Percentiles rank a stretch among this genome's conserved stretches.
These are phyloP conservation scores for Aspergillus nomiae DNA, from an alignment of 2,329 filamentous ascomycete species.

Conservation along the genomic window DNA sequence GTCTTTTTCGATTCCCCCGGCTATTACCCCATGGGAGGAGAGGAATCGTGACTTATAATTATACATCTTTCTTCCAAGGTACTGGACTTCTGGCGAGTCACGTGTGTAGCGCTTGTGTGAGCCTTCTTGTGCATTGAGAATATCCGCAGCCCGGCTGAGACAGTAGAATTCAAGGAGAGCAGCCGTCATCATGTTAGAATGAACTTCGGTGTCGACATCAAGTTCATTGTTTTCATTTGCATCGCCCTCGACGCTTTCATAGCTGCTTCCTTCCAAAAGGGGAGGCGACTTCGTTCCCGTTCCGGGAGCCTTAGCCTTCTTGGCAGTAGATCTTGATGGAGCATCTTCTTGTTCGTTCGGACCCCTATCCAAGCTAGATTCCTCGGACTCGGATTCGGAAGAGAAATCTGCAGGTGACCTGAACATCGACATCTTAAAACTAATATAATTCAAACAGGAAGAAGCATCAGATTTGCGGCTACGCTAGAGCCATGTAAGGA, in stretches of 20 bases:
- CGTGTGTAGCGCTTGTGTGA: conserved; percentile 39
- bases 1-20: conserved; percentile 43
- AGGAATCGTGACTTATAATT: conserved; percentile 45
- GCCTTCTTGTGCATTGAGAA: conserved; percentile 44
- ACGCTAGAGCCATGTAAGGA: conserved; percentile 1
- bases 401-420: conserved; percentile 42
- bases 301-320: background rate
- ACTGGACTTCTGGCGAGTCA: conserved; percentile 45
- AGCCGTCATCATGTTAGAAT: conserved; percentile 46
- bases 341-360: conserved; percentile 18
- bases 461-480: background rate
- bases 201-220: conserved; percentile 37
- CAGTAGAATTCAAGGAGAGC: conserved; percentile 50
- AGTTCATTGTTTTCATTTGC: conserved; percentile 24
- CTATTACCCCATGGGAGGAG: conserved; percentile 43
- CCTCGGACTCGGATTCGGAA: conserved; percentile 35
- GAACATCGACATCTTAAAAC: conserved; percentile 42
- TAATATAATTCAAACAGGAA: background rate
- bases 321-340: background rate
- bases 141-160: conserved; percentile 45
- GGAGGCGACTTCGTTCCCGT: conserved; percentile 11
- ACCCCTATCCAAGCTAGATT: conserved; percentile 29
- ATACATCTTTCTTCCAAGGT: conserved; percentile 46
- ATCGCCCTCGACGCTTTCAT: background rate
- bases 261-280: conserved; percentile 4